Base-by-base conservation (phyloP, 306 rosid species). In the Glycyrrhiza uralensis region DNA sequence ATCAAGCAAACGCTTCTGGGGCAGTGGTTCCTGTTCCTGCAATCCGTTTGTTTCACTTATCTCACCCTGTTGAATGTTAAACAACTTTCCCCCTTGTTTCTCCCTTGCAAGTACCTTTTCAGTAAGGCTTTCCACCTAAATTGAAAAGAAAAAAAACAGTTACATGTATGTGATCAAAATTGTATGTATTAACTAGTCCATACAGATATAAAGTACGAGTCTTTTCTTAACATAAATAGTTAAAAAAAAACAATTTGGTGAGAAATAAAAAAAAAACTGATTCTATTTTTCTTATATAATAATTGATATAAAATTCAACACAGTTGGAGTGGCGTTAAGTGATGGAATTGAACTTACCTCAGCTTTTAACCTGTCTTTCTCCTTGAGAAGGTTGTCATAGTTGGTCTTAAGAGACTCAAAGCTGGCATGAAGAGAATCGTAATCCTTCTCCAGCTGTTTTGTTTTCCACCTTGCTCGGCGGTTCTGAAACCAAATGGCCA, bases 401-500 rank as follows among this genome's bases (percentile, higher is more conserved):
- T 80, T 82, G 56, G 69, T 71, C 74, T 86, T 90, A 46, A 90
- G 92, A 77, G 51, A 75, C 12, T 85, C 61, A 35, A 12, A 88
- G 81, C 72, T 82, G 28, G 80, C 58, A 70, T 82, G 89, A 15
- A 92, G 74, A 26, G 74, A 61, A 0, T 88, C 95, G 22, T 83
- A 90, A 65, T 92, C 96, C 76, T 85, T 90, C 86, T 92, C 96
- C 17, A 92, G 81, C 78, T 85, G 95, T 75, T 90, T 92, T 0
- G 87, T 88, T 78, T 88, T 92, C 94, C 92, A 92, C 23, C 98
- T 64, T 0, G 98, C 96, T 0, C 96, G 85, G 20, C 98, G 95
- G 83, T 92, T 92, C 44, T 92, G 98, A 72, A 90, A 92, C 98
- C 98, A 92, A n/a, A 92, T 92, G 1, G 98, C 96, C 12, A 92